Base-by-base conservation (phyloP, 2,329 filamentous ascomycete species). In the Blastomyces parvus region DNA sequence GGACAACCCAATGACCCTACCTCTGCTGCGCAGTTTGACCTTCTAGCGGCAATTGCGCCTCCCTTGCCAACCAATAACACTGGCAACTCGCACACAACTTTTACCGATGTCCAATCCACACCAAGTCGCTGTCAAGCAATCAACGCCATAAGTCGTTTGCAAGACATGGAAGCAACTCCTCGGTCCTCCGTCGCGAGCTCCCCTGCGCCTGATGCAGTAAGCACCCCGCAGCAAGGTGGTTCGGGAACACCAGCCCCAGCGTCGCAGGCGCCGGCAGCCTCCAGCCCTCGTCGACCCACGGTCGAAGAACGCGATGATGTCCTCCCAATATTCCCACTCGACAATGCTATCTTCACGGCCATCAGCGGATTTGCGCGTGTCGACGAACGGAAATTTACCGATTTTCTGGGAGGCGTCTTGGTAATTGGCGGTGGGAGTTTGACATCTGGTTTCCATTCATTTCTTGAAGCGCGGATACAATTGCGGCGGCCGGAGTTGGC, bases 341-440 rank as follows among this genome's bases (percentile, higher is more conserved):
- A 97, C 74, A 84, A 88, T 66, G 93, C 94, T 5, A 96, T 99
- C 70, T 83, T 97, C 65, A 91, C 89, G 19, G 92, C 88, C 59
- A 96, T 97, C 71, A 84, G 89, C 58, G 89, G 96, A 74, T 94
- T 91, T 8, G 88, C 91, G 61, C 88, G 88, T 66, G 88, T 88
- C 63, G 93, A 97, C 73, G 91, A 97, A 68, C 93, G 94, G 79
- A 96, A 95, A 76, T 86, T 93, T 66, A 88, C 90, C 61, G 94
- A 99, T 72, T 89, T 96, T 71, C 82, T 95, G 40, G 89, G 90
- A 46, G 89, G 89, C 57, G 93, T 96, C 77, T 94, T 96, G 88
- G 85, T 96, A 1, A 86, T 95, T 61, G 91, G 91, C 58, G 91
- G 92, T 38, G 91, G 90, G 2, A 86, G 89, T 67, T 90, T 94